Evolutionary conservation across 805 yeast species (phyloP), one percentile per base, ranked within the genome.

Genomic region (Cyberlindnera mycetangii): DNA sequence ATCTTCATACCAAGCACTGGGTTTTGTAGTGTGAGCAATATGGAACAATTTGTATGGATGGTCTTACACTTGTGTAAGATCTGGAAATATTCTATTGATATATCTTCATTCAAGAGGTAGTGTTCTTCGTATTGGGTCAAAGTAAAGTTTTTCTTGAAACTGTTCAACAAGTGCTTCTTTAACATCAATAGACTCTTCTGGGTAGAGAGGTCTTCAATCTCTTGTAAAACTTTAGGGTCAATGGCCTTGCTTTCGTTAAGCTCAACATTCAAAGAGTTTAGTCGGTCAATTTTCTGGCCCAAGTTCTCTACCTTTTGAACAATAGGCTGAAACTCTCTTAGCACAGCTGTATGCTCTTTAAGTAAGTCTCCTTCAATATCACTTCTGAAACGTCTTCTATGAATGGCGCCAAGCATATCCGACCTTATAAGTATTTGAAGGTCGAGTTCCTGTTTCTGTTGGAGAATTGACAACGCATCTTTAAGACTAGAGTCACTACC

Each of bases 71-170:
- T 82, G 12, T 68, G 64, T 27, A 90, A 67, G 1, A 79, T 74
- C 4, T 56, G 59, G 53, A 88, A 86, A 58, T 84, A 89, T 41
- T 75, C 80, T 2, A 71, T 67, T 32, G 70, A 66, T 9, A 75
- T 48, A 15, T 59, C 44, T 44, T 67, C 58, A 56, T 72, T 70
- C 18, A 62, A 59, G 32, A 90, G 66, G 7, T 75, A 63, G 54
- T 77, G 84, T 36, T 79, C 82, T 53, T 92, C 97, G 45, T 78
- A 76, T 48, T 83, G 90, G 35, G 75, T 75, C 35, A 92, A 62
- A 0, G 90, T 78, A 58, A 85, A 88, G 45, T 76, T 76, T 4
- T 73, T 70, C 49, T 81, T 79, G 52, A 85, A 77, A 22, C 74
- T 71, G 0, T 63, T 54, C 32, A 86, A 61, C 1, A 86, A 55